Evolutionary conservation across 2,329 filamentous ascomycete genomes (phyloP), one percentile per base, ranked within the genome.

Genomic region (Zasmidium cellare): DNA sequence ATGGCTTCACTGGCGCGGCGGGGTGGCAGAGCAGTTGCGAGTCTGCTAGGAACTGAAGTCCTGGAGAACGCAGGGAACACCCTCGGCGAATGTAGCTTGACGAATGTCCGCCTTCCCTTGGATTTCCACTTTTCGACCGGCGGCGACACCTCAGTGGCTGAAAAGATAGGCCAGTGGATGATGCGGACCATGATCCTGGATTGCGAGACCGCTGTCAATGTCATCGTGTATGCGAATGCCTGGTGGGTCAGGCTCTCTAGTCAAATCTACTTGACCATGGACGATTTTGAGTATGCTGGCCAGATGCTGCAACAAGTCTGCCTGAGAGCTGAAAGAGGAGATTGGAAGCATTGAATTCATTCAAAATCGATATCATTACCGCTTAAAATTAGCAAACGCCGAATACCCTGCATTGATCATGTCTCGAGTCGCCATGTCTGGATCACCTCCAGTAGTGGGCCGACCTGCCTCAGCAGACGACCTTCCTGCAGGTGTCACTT

Each of bases 191-290:
- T 69, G 12, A 77, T 83, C 1, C 75, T 79, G 14, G 73, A 82
- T n/a, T 92, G 86, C 82, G 80, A 86, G 55, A 93, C 91, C 0
- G 92, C 90, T 67, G 74, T 93, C 51, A 79, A 86, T 1, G 68
- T 88, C 2, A 86, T 84, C 57, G 73, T 80, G 7, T 85, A 91
- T 63, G 79, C 75, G 0, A 81, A 81, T 0, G 78, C 79, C 51
- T 82, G 87, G 70, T 96, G 88, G 89, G 79, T 81, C 0, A 79
- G 92, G 49, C 68, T 96, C 46, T 91, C 88, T 70, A 90, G 84
- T 9, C 91, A 96, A 79, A 82, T 93, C 0, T 97, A 92, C 70
- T 75, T 96, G 19, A 90, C 90, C 25, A 71, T 87, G 63, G 80
- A 79, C 11, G 91, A 96, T 73, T 96, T 93, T 69, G 84, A 88